A percentile compares a stretch with the other conserved stretches of the same genome.
phyloP scores from a whole-genome alignment of 192 early-diverging fungal genomes.

The Entomortierella lignicola region DNA sequence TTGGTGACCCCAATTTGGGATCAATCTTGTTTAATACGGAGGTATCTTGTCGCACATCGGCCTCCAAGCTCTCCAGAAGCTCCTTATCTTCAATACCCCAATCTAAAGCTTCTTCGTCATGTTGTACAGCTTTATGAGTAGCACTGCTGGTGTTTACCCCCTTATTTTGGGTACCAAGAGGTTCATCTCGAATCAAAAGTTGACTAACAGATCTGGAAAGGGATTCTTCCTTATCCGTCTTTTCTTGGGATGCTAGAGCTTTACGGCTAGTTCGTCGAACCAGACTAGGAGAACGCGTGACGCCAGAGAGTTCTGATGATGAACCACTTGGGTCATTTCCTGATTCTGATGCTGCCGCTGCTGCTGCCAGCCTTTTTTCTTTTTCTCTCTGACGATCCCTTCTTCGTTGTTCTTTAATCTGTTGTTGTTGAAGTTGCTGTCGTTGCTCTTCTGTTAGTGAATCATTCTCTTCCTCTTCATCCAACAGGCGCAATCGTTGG shows the following conservation, averaged over 20 bases:
- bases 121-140: neutral
- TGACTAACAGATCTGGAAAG: constrained; percentile 17
- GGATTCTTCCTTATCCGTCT: neutral
- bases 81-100: constrained; percentile 42
- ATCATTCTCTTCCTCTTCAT: constrained; percentile 40
- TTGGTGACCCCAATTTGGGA: neutral
- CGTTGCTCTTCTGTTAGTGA: neutral
- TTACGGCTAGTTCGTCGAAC: constrained; percentile 27
- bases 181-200: constrained; percentile 15
- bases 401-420: constrained; percentile 32
- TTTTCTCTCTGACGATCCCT: constrained; percentile 16
- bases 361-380: constrained; percentile 8
- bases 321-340: neutral
- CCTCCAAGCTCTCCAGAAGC: constrained; percentile 26
- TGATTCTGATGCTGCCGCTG: too few species aligned
- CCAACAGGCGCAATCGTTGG: constrained; percentile 40
- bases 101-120: constrained; percentile 13
- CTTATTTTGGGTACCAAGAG: neutral
- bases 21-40: neutral
- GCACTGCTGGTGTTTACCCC: too few species aligned
- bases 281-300: constrained; percentile 15
- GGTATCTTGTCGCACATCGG: constrained; percentile 13
- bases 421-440: constrained; percentile 25
- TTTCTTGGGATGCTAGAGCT: neutral
- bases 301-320: neutral